These are phyloP conservation scores for Trametes cingulata DNA, from an alignment of 768 basidiomycete genomes.

Conservation along the genomic window DNA sequence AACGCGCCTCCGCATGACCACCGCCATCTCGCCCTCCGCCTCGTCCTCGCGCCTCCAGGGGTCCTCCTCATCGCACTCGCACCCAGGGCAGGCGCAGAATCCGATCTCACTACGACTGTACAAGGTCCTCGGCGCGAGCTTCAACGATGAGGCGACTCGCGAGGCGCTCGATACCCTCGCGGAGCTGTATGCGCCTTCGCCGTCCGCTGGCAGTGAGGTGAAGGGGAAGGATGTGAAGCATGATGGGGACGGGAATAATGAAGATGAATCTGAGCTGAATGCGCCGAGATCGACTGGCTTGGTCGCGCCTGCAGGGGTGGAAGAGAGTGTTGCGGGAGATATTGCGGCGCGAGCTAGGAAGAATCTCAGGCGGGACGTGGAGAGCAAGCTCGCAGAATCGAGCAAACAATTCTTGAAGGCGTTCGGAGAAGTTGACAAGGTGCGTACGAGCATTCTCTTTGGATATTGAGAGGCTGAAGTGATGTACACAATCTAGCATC, in stretches of 20 bases:
- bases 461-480: background rate
- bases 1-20: slow-evolving; percentile 17
- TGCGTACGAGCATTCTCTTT: slow-evolving; percentile 42
- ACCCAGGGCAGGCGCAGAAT: slow-evolving; percentile 43
- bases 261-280: slow-evolving; percentile 31
- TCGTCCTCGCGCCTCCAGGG: slow-evolving; percentile 21
- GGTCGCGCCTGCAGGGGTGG: slow-evolving; percentile 29
- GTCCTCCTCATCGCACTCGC: slow-evolving; percentile 16
- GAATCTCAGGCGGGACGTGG: slow-evolving; percentile 82
- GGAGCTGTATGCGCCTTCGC: slow-evolving; percentile 57
- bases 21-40: slow-evolving; percentile 26
- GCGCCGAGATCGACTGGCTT: slow-evolving; percentile 17
- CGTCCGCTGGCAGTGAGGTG: slow-evolving; percentile 23
- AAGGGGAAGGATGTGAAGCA: slow-evolving; percentile 38
- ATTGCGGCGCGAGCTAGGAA: slow-evolving; percentile 74
- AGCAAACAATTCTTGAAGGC: slow-evolving; percentile 82
- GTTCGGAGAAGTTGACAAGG: slow-evolving; percentile 88
- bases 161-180: slow-evolving; percentile 86
- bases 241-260: slow-evolving; percentile 33
- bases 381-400: slow-evolving; percentile 77
- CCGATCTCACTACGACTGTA: slow-evolving; percentile 87
- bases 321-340: slow-evolving; percentile 52
- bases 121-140: slow-evolving; percentile 83
- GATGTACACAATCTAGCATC: slow-evolving; percentile 56
- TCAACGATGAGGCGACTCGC: slow-evolving; percentile 71